Evolutionary conservation across 768 basidiomycete species (phyloP).

Genomic region (Agrocybe praecox): DNA sequence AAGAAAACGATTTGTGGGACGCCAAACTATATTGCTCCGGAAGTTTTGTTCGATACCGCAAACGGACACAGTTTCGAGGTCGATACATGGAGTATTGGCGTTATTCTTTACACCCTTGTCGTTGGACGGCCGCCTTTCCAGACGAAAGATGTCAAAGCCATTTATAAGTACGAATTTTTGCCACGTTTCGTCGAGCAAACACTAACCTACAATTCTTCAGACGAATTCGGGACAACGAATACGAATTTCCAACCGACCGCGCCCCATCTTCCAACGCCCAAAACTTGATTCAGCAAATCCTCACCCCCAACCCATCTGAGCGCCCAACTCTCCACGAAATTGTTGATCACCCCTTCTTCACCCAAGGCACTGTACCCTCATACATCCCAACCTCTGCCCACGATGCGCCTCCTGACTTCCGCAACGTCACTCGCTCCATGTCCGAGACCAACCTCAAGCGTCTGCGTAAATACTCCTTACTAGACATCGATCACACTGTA

Average conservation of each 20-base stretch:
- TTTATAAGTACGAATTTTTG: constrained; percentile 74
- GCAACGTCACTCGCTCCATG: constrained; percentile 59
- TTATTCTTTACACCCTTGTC: constrained; percentile 93
- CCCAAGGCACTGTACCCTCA: constrained; percentile 75
- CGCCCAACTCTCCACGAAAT: constrained; percentile 88
- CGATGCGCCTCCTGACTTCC: constrained; percentile 75
- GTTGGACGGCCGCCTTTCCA: constrained; percentile 98
- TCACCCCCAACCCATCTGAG: constrained; percentile 80
- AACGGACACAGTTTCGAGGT: constrained; percentile 99
- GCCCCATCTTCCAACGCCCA: constrained; percentile 71
- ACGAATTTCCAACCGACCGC: constrained; percentile 86
- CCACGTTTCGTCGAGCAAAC: not conserved
- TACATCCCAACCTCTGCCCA: constrained; percentile 82
- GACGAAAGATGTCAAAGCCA: constrained; percentile 95
- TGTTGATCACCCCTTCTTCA: constrained; percentile 84
- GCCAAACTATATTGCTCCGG: constrained; percentile 98
- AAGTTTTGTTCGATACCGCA: constrained; percentile 93
- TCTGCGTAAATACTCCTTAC: constrained; percentile 59
- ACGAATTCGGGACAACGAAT: constrained; percentile 92
- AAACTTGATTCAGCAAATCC: constrained; percentile 79
- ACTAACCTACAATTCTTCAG: constrained; percentile 34
- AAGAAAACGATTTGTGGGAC: constrained; percentile 99
- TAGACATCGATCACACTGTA: constrained; percentile 63
- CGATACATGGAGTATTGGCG: constrained; percentile 97
- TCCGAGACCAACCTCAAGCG: constrained; percentile 72